Conservation (phyloP, 768 basidiomycete genomes). For the Lactifluus piperatus region DNA sequence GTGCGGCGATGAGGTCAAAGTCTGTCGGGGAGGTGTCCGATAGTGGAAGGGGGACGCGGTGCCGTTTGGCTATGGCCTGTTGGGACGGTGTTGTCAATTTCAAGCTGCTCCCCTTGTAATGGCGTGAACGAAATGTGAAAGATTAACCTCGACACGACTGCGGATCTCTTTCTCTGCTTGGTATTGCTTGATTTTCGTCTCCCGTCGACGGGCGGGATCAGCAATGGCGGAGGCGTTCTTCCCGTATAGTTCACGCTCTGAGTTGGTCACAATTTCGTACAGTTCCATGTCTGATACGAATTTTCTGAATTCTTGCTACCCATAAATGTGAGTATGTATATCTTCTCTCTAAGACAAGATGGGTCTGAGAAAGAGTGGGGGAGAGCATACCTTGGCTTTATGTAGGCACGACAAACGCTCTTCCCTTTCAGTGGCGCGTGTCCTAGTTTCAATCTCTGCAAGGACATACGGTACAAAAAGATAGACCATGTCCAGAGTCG, state of each 20-base stretch:
- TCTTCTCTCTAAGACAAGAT: neutral
- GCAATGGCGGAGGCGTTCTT: constrained; percentile 38
- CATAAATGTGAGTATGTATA: constrained; percentile 11
- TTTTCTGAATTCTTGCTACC: constrained; percentile 39
- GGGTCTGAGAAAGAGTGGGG: neutral
- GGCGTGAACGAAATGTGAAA: neutral
- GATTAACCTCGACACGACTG: constrained; percentile 53
- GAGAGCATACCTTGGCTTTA: constrained; percentile 45
- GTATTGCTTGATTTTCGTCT: constrained; percentile 87
- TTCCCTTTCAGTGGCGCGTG: constrained; percentile 44
- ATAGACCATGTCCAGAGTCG: constrained; percentile 68
- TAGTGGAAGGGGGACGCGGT: constrained; percentile 32
- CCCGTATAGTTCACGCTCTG: constrained; percentile 48
- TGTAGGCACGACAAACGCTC: constrained; percentile 50
- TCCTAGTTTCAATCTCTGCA: constrained; percentile 56
- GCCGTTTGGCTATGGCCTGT: constrained; percentile 50
- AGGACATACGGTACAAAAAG: constrained; percentile 61
- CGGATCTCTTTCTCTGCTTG: constrained; percentile 78
- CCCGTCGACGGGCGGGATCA: constrained; percentile 67
- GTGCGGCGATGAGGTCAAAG: constrained; percentile 54
- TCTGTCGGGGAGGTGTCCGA: constrained; percentile 33
- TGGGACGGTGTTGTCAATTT: neutral
- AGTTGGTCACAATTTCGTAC: constrained; percentile 57
- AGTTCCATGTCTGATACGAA: constrained; percentile 47
- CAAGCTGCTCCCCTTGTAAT: neutral